Base-by-base conservation (phyloP, 805 yeast species). In the Lachancea nothofagi region DNA sequence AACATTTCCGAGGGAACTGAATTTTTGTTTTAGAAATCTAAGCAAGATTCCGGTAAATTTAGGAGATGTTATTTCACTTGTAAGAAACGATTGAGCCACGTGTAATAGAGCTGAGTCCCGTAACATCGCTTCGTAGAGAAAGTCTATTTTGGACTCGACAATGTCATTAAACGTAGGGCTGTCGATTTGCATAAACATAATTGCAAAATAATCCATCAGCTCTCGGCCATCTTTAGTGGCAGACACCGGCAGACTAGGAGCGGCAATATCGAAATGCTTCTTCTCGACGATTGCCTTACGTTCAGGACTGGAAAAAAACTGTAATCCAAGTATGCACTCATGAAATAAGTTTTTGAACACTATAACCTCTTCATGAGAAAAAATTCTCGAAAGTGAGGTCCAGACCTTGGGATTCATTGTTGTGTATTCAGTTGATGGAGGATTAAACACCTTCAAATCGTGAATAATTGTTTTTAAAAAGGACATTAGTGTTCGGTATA, bases 91-190 rank as follows among this genome's bases (percentile, higher is more conserved):
- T 61, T 94, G 97, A 0, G 97, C 96, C 41, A 93, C 76, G 53
- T 90, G 96, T 15, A 94, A 67, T 37, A 90, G 63, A 0, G 96
- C 89, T 1, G 94, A 83, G 59, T 90, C 93, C 17, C 78, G 74
- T 38, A 88, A 65, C 78, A 87, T 83, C 2, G 85, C 74, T 10
- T 83, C 79, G 53, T 85, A 87, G 60, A 89, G 67, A 51, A 75
- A 78, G 17, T 80, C 84, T 41, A 90, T 69, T 60, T 93, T 96
- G 2, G 80, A 71, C 46, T 79, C 86, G 7, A 88, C 80, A 46
- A 93, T 82, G 62, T 93, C 98, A 58, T 86, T 89, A 62, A 94
- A 94, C 0, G 97, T 84, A 1, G 97, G 88, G 15, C 95, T 89
- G 55, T 94, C 99, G 40, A 94, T 75, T 56, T 87, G 95, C 49